phyloP scores from a whole-genome alignment of 306 rosid genomes.

The Pterocarpus macrocarpus region DNA sequence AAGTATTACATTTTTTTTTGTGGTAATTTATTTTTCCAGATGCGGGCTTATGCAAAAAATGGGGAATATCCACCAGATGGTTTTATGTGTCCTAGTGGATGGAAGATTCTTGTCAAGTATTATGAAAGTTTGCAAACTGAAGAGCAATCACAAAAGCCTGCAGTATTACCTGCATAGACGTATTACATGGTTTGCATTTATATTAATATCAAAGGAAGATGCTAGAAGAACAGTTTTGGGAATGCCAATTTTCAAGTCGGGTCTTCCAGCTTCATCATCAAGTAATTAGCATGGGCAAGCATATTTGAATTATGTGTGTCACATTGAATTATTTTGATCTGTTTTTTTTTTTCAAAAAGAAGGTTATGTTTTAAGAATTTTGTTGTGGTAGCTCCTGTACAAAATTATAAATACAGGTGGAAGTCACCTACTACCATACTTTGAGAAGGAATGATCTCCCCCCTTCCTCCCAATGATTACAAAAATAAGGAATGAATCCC shows the following conservation, averaged over 20 bases:
- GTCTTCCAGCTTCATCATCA: slow-evolving; percentile 47
- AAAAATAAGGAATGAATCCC: too few relatives aligned
- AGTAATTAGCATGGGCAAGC: slow-evolving; percentile 43
- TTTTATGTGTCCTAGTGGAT: slow-evolving; percentile 94
- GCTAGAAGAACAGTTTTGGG: slow-evolving; percentile 33
- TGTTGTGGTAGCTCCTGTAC: background rate
- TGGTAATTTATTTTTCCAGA: slow-evolving; percentile 57
- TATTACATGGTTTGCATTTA: slow-evolving; percentile 21
- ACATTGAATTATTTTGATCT: slow-evolving; percentile 26
- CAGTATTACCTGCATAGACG: slow-evolving; percentile 70
- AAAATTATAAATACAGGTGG: background rate
- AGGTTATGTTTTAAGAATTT: slow-evolving; percentile 5
- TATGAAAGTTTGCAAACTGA: slow-evolving; percentile 84
- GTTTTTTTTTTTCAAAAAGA: background rate
- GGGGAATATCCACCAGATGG: slow-evolving; percentile 97
- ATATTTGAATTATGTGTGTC: slow-evolving; percentile 38
- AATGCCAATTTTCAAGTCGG: slow-evolving; percentile 50
- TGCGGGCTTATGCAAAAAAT: slow-evolving; percentile 83
- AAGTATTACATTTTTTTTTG: background rate
- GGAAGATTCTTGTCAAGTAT: slow-evolving; percentile 88
- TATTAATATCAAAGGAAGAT: slow-evolving; percentile 33
- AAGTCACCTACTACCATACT: background rate
- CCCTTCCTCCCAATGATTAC: too few relatives aligned
- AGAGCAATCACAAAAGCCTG: slow-evolving; percentile 67
- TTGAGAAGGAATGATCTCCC: too few relatives aligned